Conservation (phyloP, 1,139 yeast genomes). For the Lodderomyces metapsilosis region DNA sequence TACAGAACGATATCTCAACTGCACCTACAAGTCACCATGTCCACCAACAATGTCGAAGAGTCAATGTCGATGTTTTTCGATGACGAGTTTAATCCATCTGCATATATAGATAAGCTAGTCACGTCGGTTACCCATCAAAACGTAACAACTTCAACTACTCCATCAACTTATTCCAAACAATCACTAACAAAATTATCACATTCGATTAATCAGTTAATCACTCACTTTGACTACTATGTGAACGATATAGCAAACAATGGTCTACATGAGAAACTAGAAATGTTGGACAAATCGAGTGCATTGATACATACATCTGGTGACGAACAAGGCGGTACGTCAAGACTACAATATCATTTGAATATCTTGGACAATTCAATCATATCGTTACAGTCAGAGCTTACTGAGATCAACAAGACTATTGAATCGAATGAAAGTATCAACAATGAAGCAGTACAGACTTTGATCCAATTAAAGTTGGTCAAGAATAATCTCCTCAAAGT, state of each 20-base stretch:
- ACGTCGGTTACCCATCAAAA: conserved; percentile 22
- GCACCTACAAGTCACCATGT: conserved; percentile 1
- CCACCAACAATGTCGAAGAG: conserved; percentile 14
- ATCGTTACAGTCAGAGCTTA: conserved; percentile 52
- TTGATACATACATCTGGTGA: conserved; percentile 20
- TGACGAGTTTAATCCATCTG: conserved; percentile 34
- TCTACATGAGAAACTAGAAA: conserved; percentile 41
- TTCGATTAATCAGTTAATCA: conserved; percentile 40
- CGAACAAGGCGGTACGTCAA: conserved; percentile 25
- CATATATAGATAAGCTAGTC: conserved; percentile 38
- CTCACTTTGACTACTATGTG: conserved; percentile 63
- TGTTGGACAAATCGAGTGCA: conserved; percentile 23
- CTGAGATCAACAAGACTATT: conserved; percentile 22
- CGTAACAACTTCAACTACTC: conserved; percentile 14
- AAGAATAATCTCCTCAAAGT: conserved; percentile 47
- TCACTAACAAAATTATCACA: conserved; percentile 27
- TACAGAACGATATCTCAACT: no score
- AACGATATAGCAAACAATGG: conserved; percentile 53
- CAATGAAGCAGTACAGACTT: conserved; percentile 31
- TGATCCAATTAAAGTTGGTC: conserved; percentile 43
- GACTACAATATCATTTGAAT: conserved; percentile 64
- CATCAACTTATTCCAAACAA: conserved; percentile 21
- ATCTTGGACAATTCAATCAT: conserved; percentile 57
- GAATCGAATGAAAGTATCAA: conserved; percentile 19
- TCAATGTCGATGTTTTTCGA: conserved; percentile 42